A percentile compares a stretch with the other conserved stretches of the same genome.
Conservation (phyloP, 768 basidiomycete genomes). For the Russula sp. region DNA sequence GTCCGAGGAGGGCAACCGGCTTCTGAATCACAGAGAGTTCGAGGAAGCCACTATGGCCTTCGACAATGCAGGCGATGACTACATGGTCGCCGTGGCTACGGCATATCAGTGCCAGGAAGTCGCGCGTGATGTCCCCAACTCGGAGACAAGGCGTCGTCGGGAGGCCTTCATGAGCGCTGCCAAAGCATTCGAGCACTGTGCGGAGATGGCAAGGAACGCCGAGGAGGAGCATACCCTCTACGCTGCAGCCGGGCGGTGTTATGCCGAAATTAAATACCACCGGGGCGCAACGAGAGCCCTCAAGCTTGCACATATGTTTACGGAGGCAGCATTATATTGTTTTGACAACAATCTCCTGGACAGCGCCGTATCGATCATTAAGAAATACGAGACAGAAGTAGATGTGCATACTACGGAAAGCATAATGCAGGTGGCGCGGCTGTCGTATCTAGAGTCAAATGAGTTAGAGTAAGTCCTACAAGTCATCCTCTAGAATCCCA, state of each 20-base stretch:
- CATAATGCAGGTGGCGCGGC: conserved; percentile 2
- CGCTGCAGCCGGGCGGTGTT: conserved; percentile 1
- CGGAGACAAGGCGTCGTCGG: neutral
- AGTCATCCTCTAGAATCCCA: neutral
- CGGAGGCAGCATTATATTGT: conserved; percentile 10
- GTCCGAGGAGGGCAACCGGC: conserved; percentile 2
- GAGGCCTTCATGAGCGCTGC: conserved; percentile 2
- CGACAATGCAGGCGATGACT: neutral
- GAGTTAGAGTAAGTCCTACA: conserved; percentile 8
- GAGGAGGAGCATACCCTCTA: neutral
- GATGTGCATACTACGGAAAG: conserved; percentile 8
- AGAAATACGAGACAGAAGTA: neutral
- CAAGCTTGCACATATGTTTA: conserved; percentile 1
- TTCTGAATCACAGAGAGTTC: neutral
- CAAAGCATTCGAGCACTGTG: neutral
- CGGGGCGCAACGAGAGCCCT: neutral
- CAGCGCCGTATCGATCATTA: neutral
- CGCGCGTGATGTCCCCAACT: neutral
- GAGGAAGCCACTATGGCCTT: conserved; percentile 9
- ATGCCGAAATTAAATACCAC: neutral
- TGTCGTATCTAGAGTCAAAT: conserved; percentile 6
- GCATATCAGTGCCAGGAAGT: conserved; percentile 1
- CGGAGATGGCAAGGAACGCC: neutral
- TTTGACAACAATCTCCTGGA: conserved; percentile 11
- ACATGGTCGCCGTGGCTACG: neutral